Conservation (phyloP, 2,329 filamentous ascomycete genomes). For the Xylaria sp. region DNA sequence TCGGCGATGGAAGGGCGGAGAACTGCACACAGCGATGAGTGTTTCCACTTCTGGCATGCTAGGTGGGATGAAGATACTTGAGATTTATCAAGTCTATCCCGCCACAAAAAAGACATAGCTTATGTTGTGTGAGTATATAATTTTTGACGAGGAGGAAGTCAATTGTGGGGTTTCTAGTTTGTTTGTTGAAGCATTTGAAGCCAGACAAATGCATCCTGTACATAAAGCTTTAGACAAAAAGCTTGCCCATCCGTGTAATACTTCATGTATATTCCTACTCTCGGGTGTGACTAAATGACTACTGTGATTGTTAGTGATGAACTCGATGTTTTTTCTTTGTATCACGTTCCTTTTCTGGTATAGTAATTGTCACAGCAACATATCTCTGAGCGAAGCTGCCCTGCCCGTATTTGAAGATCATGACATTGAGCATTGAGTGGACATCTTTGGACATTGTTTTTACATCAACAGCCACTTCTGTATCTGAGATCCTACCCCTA, state of each 20-base stretch:
- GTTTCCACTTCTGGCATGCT: conserved; percentile 26
- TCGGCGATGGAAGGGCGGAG: conserved; percentile 26
- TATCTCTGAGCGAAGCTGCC: too few relatives aligned
- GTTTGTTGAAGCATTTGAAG: conserved; percentile 26
- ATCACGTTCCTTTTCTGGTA: not conserved
- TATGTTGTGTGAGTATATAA: conserved; percentile 34
- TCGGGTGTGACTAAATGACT: not conserved
- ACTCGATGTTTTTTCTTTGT: not conserved
- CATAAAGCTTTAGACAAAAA: conserved; percentile 31
- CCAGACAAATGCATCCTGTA: conserved; percentile 26
- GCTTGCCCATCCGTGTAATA: conserved; percentile 17
- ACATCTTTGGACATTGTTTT: not conserved
- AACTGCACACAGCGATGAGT: conserved; percentile 27
- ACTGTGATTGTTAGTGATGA: too few relatives aligned
- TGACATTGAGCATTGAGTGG: not conserved
- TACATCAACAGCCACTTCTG: too few relatives aligned
- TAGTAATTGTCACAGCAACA: not conserved
- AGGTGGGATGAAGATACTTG: conserved; percentile 17
- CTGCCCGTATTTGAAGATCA: too few relatives aligned
- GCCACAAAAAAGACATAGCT: conserved; percentile 22
- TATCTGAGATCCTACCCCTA: not conserved
- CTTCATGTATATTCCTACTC: not conserved
- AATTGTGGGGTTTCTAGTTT: conserved; percentile 2
- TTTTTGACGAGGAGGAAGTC: conserved; percentile 19
- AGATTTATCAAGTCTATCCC: conserved; percentile 27